Evolutionary conservation across 495 filamentous ascomycete genomes (phyloP).

Genomic region (Daldinia vernicosa): DNA sequence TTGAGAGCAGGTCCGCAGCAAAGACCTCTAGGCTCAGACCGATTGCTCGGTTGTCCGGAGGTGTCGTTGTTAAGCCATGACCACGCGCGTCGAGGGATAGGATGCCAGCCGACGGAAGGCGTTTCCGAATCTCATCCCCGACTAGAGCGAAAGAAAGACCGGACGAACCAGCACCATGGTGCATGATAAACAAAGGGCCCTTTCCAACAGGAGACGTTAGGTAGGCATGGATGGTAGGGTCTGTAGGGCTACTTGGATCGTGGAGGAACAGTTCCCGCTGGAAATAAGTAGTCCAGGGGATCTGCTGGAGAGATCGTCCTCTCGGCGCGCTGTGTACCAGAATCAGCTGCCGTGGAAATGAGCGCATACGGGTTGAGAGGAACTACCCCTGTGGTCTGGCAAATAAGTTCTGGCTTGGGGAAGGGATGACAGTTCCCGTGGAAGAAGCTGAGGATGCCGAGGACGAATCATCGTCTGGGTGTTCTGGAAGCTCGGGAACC

Average conservation of each 20-base stretch:
- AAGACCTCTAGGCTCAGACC: constrained; percentile 76
- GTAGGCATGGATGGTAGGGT: constrained; percentile 81
- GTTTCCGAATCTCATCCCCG: constrained; percentile 76
- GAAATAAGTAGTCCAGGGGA: constrained; percentile 92
- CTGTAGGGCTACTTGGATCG: constrained; percentile 41
- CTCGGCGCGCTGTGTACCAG: constrained; percentile 45
- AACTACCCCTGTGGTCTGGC: constrained; percentile 71
- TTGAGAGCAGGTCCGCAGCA: constrained; percentile 73
- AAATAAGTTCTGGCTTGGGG: constrained; percentile 76
- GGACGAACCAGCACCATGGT: constrained; percentile 91
- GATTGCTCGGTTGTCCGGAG: constrained; percentile 51
- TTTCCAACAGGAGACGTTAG: constrained; percentile 69
- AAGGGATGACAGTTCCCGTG: constrained; percentile 86
- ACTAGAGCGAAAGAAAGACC: constrained; percentile 88
- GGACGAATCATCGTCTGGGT: constrained; percentile 76
- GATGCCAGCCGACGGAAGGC: constrained; percentile 81
- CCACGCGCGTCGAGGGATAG: constrained; percentile 85
- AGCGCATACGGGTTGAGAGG: constrained; percentile 26
- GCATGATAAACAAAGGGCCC: constrained; percentile 85
- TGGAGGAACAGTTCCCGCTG: constrained; percentile 81
- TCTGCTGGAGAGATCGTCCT: constrained; percentile 59
- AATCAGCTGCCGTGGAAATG: constrained; percentile 36
- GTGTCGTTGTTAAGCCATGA: constrained; percentile 77
- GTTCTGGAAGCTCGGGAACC: constrained; percentile 51
- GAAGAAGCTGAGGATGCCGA: constrained; percentile 81